Base-by-base conservation (phyloP, 768 basidiomycete genomes). In the Mycena belliarum region DNA sequence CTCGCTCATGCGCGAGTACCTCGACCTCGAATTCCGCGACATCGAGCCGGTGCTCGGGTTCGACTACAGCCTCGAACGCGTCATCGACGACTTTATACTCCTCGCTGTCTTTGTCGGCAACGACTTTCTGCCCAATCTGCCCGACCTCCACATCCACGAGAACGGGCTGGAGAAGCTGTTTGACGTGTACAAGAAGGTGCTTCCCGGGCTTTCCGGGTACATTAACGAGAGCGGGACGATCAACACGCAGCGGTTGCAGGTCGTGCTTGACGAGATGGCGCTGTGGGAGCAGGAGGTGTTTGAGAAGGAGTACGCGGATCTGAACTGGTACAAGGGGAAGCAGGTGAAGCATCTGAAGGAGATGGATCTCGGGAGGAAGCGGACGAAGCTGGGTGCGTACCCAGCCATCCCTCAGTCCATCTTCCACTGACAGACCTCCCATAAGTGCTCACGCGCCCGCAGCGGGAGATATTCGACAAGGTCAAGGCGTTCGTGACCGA, bases 21-120 rank as follows among this genome's bases (percentile, higher is more conserved):
- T 99, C 64, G 91, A 99, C 72, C 83, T 97, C 61, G 97, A 99
- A 72, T 99, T 99, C 73, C 83, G 76, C 65, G 82, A 85, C 63
- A 84, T 95, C 49, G 81, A 82, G 56, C 78, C 81, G 2, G 66
- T 76, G 20, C 75, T 95, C 5, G 80, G 87, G 0, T 98, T 98
- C 77, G 75, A 77, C 28, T 98, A 98, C 72, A 89, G 79, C 68
- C 82, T 98, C 61, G 97, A 99, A 70, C 87, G 92, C 33, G 80
- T 99, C 72, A 96, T 99, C 69, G 96, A 99, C 72, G 97, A 99
- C 76, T 98, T 98, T 73, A 91, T 98, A 67, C 79, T 98, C 8
- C 84, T 99, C 65, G 93, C 95, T 23, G 93, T 98, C 25, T 99
- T 99, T 66, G 88, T 98, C 49, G 97, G 97, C 29, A 99, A 98